Conservation (phyloP, 345 rosid species). For the Fremontodendron californicum region DNA sequence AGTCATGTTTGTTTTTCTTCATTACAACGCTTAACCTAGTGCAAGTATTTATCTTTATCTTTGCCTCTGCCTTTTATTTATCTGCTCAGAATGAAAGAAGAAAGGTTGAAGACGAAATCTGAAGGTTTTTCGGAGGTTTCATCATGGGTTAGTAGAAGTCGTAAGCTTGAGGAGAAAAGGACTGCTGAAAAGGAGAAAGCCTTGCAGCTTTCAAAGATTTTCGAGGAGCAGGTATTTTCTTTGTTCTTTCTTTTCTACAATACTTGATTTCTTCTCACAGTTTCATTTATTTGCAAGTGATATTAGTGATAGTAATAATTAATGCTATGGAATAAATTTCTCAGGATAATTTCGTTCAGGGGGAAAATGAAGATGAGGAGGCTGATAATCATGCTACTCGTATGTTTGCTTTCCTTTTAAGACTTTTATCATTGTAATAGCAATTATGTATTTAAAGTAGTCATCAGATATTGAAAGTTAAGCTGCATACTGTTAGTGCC, state of each 20-base stretch:
- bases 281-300: background rate
- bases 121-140: constrained; percentile 62
- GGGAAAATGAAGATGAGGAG: constrained; percentile 65
- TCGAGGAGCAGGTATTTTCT: constrained; percentile 77
- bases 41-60: background rate
- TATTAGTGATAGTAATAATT: constrained; percentile 6
- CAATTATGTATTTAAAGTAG: background rate
- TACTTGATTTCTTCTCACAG: background rate
- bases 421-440: background rate
- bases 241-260: constrained; percentile 4
- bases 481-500: background rate
- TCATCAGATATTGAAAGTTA: background rate
- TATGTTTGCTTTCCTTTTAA: constrained; percentile 23
- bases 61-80: background rate
- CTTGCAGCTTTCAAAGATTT: constrained; percentile 60
- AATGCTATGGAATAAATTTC: constrained; percentile 13
- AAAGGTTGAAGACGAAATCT: constrained; percentile 56
- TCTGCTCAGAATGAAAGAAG: constrained; percentile 71
- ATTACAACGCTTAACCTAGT: background rate
- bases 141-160: constrained; percentile 71
- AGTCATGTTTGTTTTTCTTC: background rate
- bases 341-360: constrained; percentile 73
- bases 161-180: constrained; percentile 69
- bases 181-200: constrained; percentile 75
- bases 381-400: constrained; percentile 34